phyloP scores from a whole-genome alignment of 1,139 yeast genomes.

The Meyerozyma guilliermondii region DNA sequence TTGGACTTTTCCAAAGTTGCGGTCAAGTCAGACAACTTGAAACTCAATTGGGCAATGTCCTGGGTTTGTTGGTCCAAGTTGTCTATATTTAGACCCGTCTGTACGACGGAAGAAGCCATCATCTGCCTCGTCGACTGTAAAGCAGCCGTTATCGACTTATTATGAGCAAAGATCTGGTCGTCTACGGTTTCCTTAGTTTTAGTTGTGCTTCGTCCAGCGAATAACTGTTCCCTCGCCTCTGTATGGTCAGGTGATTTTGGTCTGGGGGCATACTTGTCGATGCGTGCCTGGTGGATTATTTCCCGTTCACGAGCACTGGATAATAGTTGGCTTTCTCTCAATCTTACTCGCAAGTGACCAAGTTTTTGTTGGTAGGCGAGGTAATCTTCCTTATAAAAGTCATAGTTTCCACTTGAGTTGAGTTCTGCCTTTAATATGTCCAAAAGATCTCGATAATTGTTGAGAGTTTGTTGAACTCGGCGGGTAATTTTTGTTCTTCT shows the following conservation, averaged over 20 bases:
- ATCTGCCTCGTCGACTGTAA: conserved; percentile 51
- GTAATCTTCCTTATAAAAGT: neutral
- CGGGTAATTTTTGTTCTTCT: conserved; percentile 13
- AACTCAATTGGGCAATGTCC: conserved; percentile 43
- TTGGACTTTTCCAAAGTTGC: conserved; percentile 42
- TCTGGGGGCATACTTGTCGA: neutral
- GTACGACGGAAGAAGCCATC: conserved; percentile 50
- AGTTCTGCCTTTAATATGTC: conserved; percentile 14
- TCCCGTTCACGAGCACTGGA: neutral
- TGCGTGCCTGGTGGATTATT: neutral
- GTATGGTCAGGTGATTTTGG: neutral
- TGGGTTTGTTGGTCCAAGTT: conserved; percentile 56
- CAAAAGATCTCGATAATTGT: conserved; percentile 17
- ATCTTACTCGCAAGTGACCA: neutral
- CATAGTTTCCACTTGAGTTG: neutral
- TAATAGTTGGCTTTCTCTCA: conserved; percentile 1
- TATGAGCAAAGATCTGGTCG: conserved; percentile 39
- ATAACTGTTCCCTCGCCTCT: conserved; percentile 14
- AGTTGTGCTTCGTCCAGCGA: conserved; percentile 15
- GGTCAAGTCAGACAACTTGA: conserved; percentile 47
- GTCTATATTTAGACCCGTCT: conserved; percentile 58
- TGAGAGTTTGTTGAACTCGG: conserved; percentile 10
- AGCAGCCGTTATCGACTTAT: conserved; percentile 50
- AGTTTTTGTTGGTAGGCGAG: neutral
- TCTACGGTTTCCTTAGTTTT: conserved; percentile 15